Conservation (phyloP, 345 rosid species). For the Punica granatum region DNA sequence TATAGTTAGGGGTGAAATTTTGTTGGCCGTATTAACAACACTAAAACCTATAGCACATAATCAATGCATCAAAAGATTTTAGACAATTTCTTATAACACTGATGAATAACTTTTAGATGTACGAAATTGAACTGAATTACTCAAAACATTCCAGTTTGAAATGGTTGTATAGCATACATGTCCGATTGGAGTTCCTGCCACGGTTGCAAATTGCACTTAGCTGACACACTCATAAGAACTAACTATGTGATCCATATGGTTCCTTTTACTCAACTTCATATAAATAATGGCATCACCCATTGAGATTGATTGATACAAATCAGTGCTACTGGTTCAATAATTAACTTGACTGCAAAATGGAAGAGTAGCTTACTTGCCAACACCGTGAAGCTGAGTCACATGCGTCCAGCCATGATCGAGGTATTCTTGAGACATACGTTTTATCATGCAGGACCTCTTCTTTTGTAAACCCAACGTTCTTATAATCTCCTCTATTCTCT, state of each 20-base stretch:
- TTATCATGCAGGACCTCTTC: conserved; percentile 54
- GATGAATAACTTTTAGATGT: background rate
- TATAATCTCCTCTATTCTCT: conserved; percentile 41
- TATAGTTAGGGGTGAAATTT: too few species aligned
- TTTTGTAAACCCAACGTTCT: conserved; percentile 45
- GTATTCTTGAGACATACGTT: conserved; percentile 55
- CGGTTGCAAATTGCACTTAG: background rate
- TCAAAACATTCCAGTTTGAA: background rate
- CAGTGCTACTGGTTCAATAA: background rate
- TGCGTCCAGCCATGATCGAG: conserved; percentile 62
- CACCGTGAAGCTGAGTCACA: conserved; percentile 68
- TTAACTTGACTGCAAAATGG: background rate
- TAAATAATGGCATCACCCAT: background rate
- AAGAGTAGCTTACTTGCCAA: conserved; percentile 51
- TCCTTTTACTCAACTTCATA: background rate
- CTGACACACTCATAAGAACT: background rate
- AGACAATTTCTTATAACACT: background rate
- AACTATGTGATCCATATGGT: too few species aligned
- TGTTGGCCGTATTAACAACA: background rate
- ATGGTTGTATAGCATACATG: background rate
- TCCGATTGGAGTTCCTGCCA: background rate
- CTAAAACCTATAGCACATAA: too few species aligned
- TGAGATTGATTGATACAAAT: background rate
- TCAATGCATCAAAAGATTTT: background rate
- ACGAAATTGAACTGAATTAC: background rate